Conservation (phyloP, 208 protist species). For the Leishmania lainsoni region DNA sequence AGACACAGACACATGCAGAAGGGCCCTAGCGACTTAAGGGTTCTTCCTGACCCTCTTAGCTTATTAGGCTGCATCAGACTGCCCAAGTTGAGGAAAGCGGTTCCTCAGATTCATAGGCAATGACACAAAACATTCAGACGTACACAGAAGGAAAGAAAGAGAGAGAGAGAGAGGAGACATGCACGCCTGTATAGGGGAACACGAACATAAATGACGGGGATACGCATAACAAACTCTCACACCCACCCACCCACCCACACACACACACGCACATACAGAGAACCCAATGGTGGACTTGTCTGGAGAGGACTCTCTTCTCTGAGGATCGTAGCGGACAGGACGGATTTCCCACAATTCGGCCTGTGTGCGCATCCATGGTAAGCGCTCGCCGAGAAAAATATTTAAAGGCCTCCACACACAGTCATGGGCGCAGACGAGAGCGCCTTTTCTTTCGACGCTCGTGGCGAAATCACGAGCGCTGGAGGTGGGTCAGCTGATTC, state of each 20-base stretch:
- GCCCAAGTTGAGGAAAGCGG: background rate
- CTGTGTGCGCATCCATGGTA: background rate
- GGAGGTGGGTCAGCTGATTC: conserved; percentile 55
- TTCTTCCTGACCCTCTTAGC: conserved; percentile 1
- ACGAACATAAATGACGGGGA: background rate
- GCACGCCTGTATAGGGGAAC: background rate
- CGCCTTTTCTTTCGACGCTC: too few relatives aligned
- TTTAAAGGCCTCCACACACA: background rate
- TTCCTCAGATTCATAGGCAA: background rate
- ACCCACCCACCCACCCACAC: too few relatives aligned
- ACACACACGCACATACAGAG: background rate
- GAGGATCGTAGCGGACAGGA: background rate
- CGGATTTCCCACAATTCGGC: background rate
- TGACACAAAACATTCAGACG: background rate
- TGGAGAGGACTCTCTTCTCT: background rate
- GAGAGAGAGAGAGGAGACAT: background rate
- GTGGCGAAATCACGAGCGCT: conserved; percentile 11
- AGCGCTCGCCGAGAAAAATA: background rate
- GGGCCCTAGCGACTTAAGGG: background rate
- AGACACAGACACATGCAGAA: background rate
- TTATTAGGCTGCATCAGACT: background rate
- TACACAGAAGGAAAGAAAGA: background rate
- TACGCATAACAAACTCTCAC: background rate
- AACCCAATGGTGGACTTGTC: background rate
- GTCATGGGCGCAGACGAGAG: background rate